phyloP scores from a whole-genome alignment of 441 rosid species.

The Omphalea diandra region DNA sequence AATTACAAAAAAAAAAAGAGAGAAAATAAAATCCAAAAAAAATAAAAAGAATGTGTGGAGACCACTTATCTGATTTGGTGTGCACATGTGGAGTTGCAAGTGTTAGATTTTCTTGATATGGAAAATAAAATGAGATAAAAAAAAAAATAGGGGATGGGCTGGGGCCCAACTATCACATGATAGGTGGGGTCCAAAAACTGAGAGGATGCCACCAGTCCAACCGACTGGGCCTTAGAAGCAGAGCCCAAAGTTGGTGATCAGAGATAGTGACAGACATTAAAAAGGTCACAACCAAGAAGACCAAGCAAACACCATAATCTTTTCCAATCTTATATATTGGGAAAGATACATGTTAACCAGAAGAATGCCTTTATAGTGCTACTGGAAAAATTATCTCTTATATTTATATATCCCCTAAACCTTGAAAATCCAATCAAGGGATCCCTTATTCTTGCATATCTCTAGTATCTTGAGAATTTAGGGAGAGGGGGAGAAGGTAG shows the following conservation, averaged over 20 bases:
- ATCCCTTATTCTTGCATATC: too few relatives aligned
- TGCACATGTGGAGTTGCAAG: background rate
- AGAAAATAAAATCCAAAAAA: background rate
- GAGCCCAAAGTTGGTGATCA: conserved; percentile 31
- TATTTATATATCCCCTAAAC: background rate
- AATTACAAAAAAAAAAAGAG: too few relatives aligned
- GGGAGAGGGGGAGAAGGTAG: conserved; percentile 11
- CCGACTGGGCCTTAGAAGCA: conserved; percentile 29
- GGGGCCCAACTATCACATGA: conserved; percentile 22
- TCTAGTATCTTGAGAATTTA: too few relatives aligned
- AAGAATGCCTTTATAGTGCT: too few relatives aligned
- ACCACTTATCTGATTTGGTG: background rate
- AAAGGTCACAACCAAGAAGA: conserved; percentile 1
- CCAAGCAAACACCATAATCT: conserved; percentile 20
- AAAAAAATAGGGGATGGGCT: background rate
- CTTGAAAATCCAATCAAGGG: background rate
- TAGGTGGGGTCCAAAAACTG: conserved; percentile 23
- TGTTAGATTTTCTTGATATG: conserved; percentile 14
- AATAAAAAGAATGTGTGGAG: background rate
- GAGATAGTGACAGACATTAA: conserved; percentile 30
- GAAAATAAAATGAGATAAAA: background rate
- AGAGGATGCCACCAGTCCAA: conserved; percentile 33
- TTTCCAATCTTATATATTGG: conserved; percentile 25
- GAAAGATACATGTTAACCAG: conserved; percentile 16
- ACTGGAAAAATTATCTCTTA: too few relatives aligned